Conservation (phyloP, 2,329 filamentous ascomycete species). For the Ceratocystis albifundus region DNA sequence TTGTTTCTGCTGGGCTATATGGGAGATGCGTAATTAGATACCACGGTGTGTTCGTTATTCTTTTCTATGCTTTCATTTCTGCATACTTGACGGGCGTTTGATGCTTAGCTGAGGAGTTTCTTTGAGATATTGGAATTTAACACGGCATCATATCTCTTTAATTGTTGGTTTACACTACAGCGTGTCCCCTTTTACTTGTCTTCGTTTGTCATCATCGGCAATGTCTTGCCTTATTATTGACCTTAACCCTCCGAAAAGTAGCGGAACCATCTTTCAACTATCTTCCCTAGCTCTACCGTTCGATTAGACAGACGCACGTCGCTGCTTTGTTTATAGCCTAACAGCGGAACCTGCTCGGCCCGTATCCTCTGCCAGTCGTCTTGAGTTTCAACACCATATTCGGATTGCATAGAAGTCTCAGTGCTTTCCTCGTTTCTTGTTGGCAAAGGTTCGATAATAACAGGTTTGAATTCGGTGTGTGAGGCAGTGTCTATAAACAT, state of each 20-base stretch:
- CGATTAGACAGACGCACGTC: conserved; percentile 18
- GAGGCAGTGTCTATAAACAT: conserved; percentile 49
- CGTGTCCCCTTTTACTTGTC: conserved; percentile 12
- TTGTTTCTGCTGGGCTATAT: neutral
- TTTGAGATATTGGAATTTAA: neutral
- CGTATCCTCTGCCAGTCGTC: neutral
- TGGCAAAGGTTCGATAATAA: conserved; percentile 38
- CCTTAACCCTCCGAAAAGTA: neutral
- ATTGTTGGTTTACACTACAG: conserved; percentile 18
- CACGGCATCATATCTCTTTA: neutral
- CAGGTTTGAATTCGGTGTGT: conserved; percentile 35
- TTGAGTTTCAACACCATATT: neutral
- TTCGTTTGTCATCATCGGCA: neutral
- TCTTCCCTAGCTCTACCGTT: conserved; percentile 5
- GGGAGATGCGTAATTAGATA: neutral
- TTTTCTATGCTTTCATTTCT: conserved; percentile 15
- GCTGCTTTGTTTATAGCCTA: conserved; percentile 21
- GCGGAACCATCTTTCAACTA: conserved; percentile 18
- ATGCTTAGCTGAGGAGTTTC: conserved; percentile 5
- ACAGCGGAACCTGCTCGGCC: conserved; percentile 19
- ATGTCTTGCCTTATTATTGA: neutral
- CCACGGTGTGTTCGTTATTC: conserved; percentile 12
- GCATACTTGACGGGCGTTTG: conserved; percentile 14
- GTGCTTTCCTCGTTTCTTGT: neutral
- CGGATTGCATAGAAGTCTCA: neutral